These are phyloP conservation scores for Yarrowia sp. DNA, from an alignment of 805 yeast genomes.

Conservation along the genomic window DNA sequence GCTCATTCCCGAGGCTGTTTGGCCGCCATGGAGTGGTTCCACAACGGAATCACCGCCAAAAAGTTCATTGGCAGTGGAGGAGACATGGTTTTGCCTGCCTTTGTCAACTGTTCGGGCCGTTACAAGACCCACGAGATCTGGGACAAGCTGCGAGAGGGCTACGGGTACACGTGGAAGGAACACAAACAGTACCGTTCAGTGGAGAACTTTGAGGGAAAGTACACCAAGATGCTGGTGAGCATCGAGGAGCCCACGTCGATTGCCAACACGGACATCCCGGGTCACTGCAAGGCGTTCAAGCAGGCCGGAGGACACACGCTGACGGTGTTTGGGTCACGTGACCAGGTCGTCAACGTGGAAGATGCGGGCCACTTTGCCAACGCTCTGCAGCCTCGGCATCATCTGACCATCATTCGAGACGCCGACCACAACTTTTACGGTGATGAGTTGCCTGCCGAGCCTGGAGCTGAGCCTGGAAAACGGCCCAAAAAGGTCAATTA, in stretches of 20 bases:
- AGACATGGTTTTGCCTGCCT: slow-evolving; percentile 57
- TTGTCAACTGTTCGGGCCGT: slow-evolving; percentile 79
- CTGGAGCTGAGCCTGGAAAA: slow-evolving; percentile 49
- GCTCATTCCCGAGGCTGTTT: slow-evolving; percentile 84
- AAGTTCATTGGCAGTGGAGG: slow-evolving; percentile 43
- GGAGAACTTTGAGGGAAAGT: slow-evolving; percentile 42
- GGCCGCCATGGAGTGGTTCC: slow-evolving; percentile 76
- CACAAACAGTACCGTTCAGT: slow-evolving; percentile 44
- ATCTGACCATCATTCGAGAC: slow-evolving; percentile 61
- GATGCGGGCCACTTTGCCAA: slow-evolving; percentile 70
- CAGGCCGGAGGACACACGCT: slow-evolving; percentile 52
- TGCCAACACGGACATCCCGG: slow-evolving; percentile 36
- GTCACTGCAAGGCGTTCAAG: slow-evolving; percentile 32
- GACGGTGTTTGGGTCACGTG: slow-evolving; percentile 75
- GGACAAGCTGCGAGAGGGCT: slow-evolving; percentile 54
- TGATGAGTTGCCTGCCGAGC: slow-evolving; percentile 31
- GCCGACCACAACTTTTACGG: slow-evolving; percentile 90
- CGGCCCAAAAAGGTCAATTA: slow-evolving; percentile 58
- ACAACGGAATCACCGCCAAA: slow-evolving; percentile 43
- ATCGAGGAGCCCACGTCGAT: slow-evolving; percentile 30
- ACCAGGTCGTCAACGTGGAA: slow-evolving; percentile 66
- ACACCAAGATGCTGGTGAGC: slow-evolving; percentile 32
- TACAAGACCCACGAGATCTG: slow-evolving; percentile 50
- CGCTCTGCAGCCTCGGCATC: slow-evolving; percentile 61
- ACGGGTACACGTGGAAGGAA: slow-evolving; percentile 51